These are phyloP conservation scores for Globisporangium parvum DNA, from an alignment of 352 stramenopile species.

Conservation along the genomic window DNA sequence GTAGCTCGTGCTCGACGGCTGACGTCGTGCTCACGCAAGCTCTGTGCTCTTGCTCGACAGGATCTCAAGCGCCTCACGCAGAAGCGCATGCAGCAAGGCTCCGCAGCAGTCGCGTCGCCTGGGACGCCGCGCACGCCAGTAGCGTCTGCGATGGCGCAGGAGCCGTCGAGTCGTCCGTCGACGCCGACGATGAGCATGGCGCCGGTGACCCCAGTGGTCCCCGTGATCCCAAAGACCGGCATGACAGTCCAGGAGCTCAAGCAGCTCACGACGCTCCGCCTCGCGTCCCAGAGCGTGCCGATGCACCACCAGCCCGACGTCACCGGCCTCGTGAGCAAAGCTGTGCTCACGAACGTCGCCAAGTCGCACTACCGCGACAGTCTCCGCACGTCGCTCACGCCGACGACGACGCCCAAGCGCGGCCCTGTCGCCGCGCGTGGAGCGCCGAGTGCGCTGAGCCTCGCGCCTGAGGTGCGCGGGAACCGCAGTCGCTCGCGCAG, in stretches of 20 bases:
- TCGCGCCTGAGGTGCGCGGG: slow-evolving; percentile 28
- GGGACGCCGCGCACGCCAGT: slow-evolving; percentile 19
- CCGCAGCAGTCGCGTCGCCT: not conserved
- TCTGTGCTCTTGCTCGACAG: not conserved
- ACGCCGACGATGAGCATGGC: slow-evolving; percentile 67
- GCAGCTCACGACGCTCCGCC: slow-evolving; percentile 71
- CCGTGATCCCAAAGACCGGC: slow-evolving; percentile 61
- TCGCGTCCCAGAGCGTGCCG: slow-evolving; percentile 65
- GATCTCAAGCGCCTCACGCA: slow-evolving; percentile 83
- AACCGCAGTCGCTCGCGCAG: slow-evolving; percentile 50
- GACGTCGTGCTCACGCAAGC: not conserved
- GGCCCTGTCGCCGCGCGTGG: slow-evolving; percentile 5
- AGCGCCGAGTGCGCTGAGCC: slow-evolving; percentile 19
- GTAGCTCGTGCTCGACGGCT: not conserved
- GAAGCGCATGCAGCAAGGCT: slow-evolving; percentile 74
- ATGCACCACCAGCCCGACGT: slow-evolving; percentile 60
- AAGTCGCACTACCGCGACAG: slow-evolving; percentile 78
- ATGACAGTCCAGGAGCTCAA: slow-evolving; percentile 87
- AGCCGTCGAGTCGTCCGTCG: slow-evolving; percentile 24
- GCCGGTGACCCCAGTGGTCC: slow-evolving; percentile 32
- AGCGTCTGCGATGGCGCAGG: slow-evolving; percentile 24
- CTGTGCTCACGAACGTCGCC: slow-evolving; percentile 62
- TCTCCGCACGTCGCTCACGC: slow-evolving; percentile 48
- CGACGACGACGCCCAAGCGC: slow-evolving; percentile 44
- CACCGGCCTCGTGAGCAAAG: slow-evolving; percentile 68